phyloP scores from a whole-genome alignment of 176 grass and related monocot species.

The Phoenix dactylifera region DNA sequence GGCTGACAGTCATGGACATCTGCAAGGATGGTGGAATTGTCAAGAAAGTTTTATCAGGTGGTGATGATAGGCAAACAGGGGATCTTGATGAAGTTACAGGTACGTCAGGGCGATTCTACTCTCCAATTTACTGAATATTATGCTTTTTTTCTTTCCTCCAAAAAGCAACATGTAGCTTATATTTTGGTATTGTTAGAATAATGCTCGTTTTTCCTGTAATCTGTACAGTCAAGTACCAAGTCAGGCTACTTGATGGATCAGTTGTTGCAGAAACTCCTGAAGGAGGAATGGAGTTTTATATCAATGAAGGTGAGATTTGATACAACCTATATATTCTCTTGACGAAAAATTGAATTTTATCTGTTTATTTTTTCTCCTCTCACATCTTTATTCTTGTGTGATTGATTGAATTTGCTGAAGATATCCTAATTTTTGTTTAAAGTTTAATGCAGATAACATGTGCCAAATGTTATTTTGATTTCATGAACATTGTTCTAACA shows the following conservation, averaged over 20 bases:
- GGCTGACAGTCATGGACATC: constrained; percentile 30
- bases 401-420: too few relatives aligned
- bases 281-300: constrained; percentile 29
- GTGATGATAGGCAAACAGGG: constrained; percentile 20
- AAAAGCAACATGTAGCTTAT: too few relatives aligned
- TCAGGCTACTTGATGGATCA: constrained; percentile 25
- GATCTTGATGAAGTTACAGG: constrained; percentile 37
- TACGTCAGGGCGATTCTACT: not conserved
- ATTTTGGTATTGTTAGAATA: too few relatives aligned
- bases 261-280: constrained; percentile 28
- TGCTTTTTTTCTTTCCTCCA: not conserved
- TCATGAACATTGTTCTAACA: too few relatives aligned
- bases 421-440: too few relatives aligned
- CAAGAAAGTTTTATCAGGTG: constrained; percentile 29
- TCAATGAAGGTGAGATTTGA: constrained; percentile 21
- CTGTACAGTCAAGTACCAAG: constrained; percentile 30
- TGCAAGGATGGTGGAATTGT: constrained; percentile 27
- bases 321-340: too few relatives aligned
- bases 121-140: not conserved
- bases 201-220: not conserved
- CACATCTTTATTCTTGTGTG: too few relatives aligned
- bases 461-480: too few relatives aligned
- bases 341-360: too few relatives aligned
- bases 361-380: not conserved
- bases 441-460: too few relatives aligned